Evolutionary conservation across 2,329 filamentous ascomycete genomes (phyloP).

Genomic region (Microsporum ferrugineum): DNA sequence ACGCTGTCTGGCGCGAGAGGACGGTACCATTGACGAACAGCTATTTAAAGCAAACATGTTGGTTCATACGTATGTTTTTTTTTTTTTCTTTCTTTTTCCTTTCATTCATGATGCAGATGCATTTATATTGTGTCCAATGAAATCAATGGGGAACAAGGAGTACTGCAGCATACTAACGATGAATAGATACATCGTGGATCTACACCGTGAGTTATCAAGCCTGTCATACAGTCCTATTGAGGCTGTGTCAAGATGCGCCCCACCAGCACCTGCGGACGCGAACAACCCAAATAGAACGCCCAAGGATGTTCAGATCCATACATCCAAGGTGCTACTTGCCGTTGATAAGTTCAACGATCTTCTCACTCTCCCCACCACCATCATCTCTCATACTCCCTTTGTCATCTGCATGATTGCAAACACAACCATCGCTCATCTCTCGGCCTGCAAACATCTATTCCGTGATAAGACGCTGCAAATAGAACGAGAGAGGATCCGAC

Average conservation of each 20-base stretch:
- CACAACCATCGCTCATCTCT: constrained; percentile 48
- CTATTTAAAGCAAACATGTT: constrained; percentile 81
- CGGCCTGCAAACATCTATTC: constrained; percentile 30
- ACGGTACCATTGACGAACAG: constrained; percentile 47
- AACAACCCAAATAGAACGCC: constrained; percentile 3
- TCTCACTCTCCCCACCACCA: constrained; percentile 26
- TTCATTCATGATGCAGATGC: background rate
- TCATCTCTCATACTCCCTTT: constrained; percentile 30
- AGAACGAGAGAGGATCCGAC: constrained; percentile 30
- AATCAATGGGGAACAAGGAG: constrained; percentile 24
- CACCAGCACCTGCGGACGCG: constrained; percentile 12
- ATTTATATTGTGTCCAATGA: background rate
- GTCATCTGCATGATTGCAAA: constrained; percentile 33
- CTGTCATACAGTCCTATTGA: constrained; percentile 31
- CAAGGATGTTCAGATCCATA: constrained; percentile 26
- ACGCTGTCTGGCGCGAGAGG: constrained; percentile 37
- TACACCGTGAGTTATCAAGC: constrained; percentile 31
- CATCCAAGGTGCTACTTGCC: constrained; percentile 26
- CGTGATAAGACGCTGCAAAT: constrained; percentile 22
- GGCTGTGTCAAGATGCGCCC: constrained; percentile 27
- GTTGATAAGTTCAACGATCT: constrained; percentile 30
- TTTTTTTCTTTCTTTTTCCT: background rate
- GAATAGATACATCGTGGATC: constrained; percentile 25
- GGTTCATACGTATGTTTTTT: constrained; percentile 30
- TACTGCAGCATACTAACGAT: background rate